phyloP scores from a whole-genome alignment of 2,329 filamentous ascomycete species.

The Penicillium fuscoglaucum region DNA sequence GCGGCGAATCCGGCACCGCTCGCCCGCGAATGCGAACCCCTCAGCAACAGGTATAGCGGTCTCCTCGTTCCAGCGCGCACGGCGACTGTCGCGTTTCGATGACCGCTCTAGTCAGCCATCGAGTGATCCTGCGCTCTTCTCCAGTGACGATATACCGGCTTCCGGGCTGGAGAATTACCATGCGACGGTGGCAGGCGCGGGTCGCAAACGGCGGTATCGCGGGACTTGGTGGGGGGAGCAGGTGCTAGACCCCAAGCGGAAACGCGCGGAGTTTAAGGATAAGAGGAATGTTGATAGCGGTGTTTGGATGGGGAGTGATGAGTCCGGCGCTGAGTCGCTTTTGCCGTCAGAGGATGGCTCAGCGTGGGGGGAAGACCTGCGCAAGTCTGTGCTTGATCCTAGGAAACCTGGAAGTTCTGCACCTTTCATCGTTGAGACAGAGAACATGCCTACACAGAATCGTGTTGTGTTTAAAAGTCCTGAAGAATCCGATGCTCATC shows the following conservation, averaged over 20 bases:
- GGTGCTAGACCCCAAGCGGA: slow-evolving; percentile 38
- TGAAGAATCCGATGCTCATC: slow-evolving; percentile 39
- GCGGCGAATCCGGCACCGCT: slow-evolving; percentile 38
- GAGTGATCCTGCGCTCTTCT: slow-evolving; percentile 49
- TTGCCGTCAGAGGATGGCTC: slow-evolving; percentile 39
- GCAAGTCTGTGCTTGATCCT: slow-evolving; percentile 29
- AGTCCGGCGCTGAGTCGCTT: slow-evolving; percentile 37
- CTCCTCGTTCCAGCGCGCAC: slow-evolving; percentile 26
- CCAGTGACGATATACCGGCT: slow-evolving; percentile 49
- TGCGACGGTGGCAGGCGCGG: slow-evolving; percentile 23
- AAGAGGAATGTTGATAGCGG: slow-evolving; percentile 49
- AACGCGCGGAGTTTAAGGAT: slow-evolving; percentile 45
- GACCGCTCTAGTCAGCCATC: slow-evolving; percentile 43
- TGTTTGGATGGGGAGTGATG: slow-evolving; percentile 52
- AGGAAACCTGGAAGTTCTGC: slow-evolving; percentile 6
- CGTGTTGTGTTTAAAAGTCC: slow-evolving; percentile 19
- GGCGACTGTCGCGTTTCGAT: slow-evolving; percentile 34
- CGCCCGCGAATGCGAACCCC: slow-evolving; percentile 25
- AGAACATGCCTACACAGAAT: slow-evolving; percentile 1
- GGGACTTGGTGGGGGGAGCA: slow-evolving; percentile 50
- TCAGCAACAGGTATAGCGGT: slow-evolving; percentile 17
- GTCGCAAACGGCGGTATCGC: slow-evolving; percentile 44
- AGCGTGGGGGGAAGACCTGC: slow-evolving; percentile 41
- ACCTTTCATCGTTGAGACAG: slow-evolving; percentile 2
- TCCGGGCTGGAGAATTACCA: slow-evolving; percentile 49